Evolutionary conservation across 1,139 yeast genomes (phyloP).

Genomic region (Geotrichum candidum): DNA sequence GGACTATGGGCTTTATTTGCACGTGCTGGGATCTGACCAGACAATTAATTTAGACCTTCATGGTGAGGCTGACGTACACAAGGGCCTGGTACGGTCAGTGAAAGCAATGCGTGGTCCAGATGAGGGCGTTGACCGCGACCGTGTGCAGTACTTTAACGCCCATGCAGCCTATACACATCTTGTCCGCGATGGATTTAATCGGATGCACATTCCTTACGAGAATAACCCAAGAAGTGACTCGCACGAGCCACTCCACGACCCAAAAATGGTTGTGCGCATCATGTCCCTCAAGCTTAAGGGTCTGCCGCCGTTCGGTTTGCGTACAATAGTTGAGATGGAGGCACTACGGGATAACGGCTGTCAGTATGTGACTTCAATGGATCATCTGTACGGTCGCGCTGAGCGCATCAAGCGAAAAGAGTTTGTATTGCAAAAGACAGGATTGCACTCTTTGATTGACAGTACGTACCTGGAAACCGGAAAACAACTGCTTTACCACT

Average conservation of each 20-base stretch:
- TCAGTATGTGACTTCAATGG: background rate
- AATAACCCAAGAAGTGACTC: background rate
- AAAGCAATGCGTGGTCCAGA: background rate
- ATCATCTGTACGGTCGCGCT: background rate
- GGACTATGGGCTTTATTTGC: conserved; percentile 13
- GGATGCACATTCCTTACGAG: background rate
- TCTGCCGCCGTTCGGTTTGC: background rate
- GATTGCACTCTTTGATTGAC: background rate
- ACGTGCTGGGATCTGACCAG: conserved; percentile 6
- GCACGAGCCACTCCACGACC: background rate
- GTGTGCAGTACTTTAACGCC: background rate
- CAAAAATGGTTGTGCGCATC: background rate
- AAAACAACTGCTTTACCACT: background rate
- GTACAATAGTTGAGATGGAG: background rate
- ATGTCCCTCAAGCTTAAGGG: background rate
- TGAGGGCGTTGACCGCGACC: background rate
- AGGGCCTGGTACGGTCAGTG: background rate
- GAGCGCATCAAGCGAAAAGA: background rate
- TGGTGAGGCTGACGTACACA: background rate
- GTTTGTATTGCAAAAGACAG: background rate
- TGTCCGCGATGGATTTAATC: background rate
- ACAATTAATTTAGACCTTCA: conserved; percentile 7
- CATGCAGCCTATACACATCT: background rate
- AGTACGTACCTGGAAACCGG: background rate
- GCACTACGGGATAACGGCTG: background rate